phyloP scores from a whole-genome alignment of 441 rosid species.

The Adansonia grandidieri region DNA sequence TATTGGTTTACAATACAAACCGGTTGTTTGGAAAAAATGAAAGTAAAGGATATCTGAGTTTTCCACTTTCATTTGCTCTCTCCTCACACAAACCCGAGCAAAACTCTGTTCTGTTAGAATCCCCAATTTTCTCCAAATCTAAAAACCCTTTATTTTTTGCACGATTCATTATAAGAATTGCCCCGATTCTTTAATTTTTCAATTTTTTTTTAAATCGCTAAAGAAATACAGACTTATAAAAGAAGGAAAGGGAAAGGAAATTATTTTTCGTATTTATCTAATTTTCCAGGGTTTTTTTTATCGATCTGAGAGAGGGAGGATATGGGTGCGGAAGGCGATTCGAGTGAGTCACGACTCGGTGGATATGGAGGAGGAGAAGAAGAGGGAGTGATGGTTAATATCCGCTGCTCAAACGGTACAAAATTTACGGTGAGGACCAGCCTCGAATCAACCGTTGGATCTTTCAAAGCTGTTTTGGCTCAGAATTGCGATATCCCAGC shows the following conservation, averaged over 20 bases:
- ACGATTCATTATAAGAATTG: not conserved
- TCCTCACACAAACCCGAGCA: not conserved
- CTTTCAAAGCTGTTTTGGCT: conserved; percentile 62
- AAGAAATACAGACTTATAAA: not conserved
- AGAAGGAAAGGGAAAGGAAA: not conserved
- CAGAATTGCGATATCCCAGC: conserved; percentile 65
- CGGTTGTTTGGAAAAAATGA: not conserved
- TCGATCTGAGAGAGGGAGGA: conserved; percentile 20
- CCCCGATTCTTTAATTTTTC: not conserved
- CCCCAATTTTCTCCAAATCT: conserved; percentile 11
- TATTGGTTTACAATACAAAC: not conserved
- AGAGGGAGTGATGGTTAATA: conserved; percentile 47
- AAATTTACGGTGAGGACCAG: conserved; percentile 53
- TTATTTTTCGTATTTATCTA: not conserved
- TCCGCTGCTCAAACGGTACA: conserved; percentile 66
- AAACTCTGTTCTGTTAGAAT: conserved; percentile 19
- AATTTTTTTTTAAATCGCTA: not conserved
- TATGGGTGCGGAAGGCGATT: conserved; percentile 64
- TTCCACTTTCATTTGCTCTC: not conserved
- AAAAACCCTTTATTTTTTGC: not conserved
- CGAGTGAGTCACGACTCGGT: conserved; percentile 44
- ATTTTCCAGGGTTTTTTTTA: conserved; percentile 25
- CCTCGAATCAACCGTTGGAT: conserved; percentile 58
- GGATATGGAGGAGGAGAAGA: conserved; percentile 32
- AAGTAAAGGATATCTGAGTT: not conserved